Evolutionary conservation across 192 early-diverging fungal genomes (phyloP).

Genomic region (Coemansia sp.): DNA sequence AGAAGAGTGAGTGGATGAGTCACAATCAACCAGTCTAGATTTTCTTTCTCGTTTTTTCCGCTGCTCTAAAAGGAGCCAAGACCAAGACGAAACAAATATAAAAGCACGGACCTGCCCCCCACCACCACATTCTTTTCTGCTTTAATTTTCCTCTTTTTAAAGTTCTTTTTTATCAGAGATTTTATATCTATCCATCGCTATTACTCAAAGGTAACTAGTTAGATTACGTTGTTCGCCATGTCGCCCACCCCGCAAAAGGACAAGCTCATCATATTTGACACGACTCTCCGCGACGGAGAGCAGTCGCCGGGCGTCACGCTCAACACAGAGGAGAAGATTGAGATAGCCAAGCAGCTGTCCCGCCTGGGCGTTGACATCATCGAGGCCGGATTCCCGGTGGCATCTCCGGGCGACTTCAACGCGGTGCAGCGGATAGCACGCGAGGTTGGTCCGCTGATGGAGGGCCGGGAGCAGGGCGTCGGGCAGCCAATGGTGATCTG

Average conservation of each 20-base stretch:
- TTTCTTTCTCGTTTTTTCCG: too few relatives aligned
- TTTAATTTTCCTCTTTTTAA: neutral
- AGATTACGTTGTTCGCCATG: too few relatives aligned
- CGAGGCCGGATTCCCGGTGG: conserved; percentile 96
- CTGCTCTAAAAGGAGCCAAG: too few relatives aligned
- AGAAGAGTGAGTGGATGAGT: too few relatives aligned
- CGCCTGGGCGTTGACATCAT: conserved; percentile 91
- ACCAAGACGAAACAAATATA: neutral
- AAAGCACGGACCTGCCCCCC: neutral
- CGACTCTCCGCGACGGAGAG: conserved; percentile 95
- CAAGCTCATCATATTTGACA: conserved; percentile 93
- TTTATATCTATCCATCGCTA: too few relatives aligned
- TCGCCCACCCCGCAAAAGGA: conserved; percentile 49
- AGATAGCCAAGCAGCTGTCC: conserved; percentile 93
- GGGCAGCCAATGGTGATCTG: conserved; percentile 81
- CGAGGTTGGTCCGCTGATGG: conserved; percentile 84
- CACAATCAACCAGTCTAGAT: too few relatives aligned
- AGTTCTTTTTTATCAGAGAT: neutral
- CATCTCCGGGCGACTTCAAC: conserved; percentile 92
- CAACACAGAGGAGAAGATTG: conserved; percentile 89
- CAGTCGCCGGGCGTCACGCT: conserved; percentile 98
- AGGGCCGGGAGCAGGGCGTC: conserved; percentile 71
- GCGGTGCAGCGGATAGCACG: conserved; percentile 91
- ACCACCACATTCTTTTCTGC: conserved; percentile 2
- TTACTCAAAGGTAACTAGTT: neutral